Percentiles rank a stretch among this genome's conserved stretches.
Evolutionary conservation across 345 rosid species (phyloP).

Genomic region (Arabidopsis thaliana): TAIR10.1 NC_003076.8:2545001-2545500

Average conservation of each 20-base stretch:
- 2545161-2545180: slow-evolving; percentile 40
- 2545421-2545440: slow-evolving; percentile 75
- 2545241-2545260: slow-evolving; percentile 39
- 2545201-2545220: slow-evolving; percentile 47
- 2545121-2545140: slow-evolving; percentile 60
- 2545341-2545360: slow-evolving; percentile 51
- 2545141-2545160: slow-evolving; percentile 66
- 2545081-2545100: slow-evolving; percentile 51
- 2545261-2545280: neutral
- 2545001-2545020: slow-evolving; percentile 46
- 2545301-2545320: slow-evolving; percentile 44
- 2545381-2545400: slow-evolving; percentile 54
- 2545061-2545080: slow-evolving; percentile 56
- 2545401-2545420: slow-evolving; percentile 66
- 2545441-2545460: slow-evolving; percentile 73
- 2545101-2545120: slow-evolving; percentile 59
- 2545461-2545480: slow-evolving; percentile 60
- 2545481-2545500: slow-evolving; percentile 47
- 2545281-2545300: slow-evolving; percentile 47
- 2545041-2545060: neutral
- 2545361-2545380: slow-evolving; percentile 47
- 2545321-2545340: slow-evolving; percentile 53
- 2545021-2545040: neutral
- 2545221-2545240: slow-evolving; percentile 47
- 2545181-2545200: slow-evolving; percentile 48